Percentiles rank a stretch among this genome's conserved stretches.
phyloP scores from a whole-genome alignment of 148 eudicot species.

The Vaccinium corymbosum region DNA sequence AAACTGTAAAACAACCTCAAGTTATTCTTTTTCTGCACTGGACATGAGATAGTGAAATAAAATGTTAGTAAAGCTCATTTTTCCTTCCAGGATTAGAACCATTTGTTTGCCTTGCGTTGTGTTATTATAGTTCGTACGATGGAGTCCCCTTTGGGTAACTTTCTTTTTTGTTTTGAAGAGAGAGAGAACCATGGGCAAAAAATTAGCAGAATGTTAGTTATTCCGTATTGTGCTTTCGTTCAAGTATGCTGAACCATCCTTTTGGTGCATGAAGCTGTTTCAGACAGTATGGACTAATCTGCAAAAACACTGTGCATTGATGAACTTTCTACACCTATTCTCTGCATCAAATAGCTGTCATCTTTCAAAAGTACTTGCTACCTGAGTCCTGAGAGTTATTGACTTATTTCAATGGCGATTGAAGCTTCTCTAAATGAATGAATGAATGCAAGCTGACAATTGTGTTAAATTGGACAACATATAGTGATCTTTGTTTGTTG shows the following conservation, averaged over 20 bases:
- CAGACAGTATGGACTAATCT: neutral
- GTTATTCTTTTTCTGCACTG: neutral
- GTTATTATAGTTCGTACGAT: neutral
- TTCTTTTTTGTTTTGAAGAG: neutral
- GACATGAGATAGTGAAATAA: neutral
- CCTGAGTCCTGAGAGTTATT: neutral
- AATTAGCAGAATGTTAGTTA: neutral
- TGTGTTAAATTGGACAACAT: neutral
- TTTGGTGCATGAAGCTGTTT: neutral
- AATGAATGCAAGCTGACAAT: neutral
- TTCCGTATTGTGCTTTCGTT: neutral
- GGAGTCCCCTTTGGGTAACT: neutral
- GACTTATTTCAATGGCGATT: neutral
- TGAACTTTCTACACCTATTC: neutral
- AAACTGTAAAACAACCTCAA: neutral
- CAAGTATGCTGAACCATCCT: neutral
- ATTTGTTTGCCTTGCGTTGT: neutral
- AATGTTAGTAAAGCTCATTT: neutral
- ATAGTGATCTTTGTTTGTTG: neutral
- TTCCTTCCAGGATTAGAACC: neutral
- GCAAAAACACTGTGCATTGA: neutral
- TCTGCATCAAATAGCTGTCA: neutral
- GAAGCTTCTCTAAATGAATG: neutral
- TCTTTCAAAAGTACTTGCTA: neutral
- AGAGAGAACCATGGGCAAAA: neutral